A percentile compares a stretch with the other conserved stretches of the same genome.
Evolutionary conservation across 495 filamentous ascomycete genomes (phyloP).

Genomic region (Daldinia loculata): DNA sequence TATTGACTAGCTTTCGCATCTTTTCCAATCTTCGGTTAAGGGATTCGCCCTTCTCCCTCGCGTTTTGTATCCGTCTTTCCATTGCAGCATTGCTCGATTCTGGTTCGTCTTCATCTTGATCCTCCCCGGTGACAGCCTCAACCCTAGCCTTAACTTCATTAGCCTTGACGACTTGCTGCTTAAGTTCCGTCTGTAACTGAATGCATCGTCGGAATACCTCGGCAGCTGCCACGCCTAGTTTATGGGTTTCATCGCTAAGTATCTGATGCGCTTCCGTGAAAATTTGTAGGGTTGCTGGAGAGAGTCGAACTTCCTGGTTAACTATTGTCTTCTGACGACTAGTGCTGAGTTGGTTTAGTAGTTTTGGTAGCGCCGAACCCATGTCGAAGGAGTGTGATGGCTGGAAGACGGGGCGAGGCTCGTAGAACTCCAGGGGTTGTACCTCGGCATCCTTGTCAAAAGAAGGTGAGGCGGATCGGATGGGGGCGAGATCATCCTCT

Average conservation of each 20-base stretch:
- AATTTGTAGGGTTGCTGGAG: constrained; percentile 75
- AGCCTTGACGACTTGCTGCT: constrained; percentile 72
- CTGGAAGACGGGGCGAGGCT: constrained; percentile 74
- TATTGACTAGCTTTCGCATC: constrained; percentile 66
- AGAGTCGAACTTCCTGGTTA: constrained; percentile 77
- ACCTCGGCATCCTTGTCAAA: constrained; percentile 47
- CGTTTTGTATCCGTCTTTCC: constrained; percentile 66
- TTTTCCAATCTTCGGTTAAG: constrained; percentile 71
- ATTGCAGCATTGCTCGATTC: constrained; percentile 62
- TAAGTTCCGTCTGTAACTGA: constrained; percentile 73
- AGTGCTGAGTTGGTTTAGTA: constrained; percentile 69
- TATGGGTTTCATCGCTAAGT: constrained; percentile 75
- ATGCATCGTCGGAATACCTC: constrained; percentile 84
- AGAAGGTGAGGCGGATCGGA: constrained; percentile 47
- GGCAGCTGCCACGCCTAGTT: constrained; percentile 75
- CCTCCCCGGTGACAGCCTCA: constrained; percentile 70
- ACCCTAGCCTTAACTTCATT: constrained; percentile 73
- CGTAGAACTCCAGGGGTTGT: constrained; percentile 52
- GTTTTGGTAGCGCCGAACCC: constrained; percentile 63
- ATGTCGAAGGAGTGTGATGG: constrained; percentile 71
- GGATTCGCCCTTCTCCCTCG: constrained; percentile 65
- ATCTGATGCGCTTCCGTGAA: constrained; percentile 80
- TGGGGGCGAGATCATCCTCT: constrained; percentile 50
- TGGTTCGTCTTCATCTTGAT: constrained; percentile 57
- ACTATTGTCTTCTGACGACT: constrained; percentile 67